Evolutionary conservation across 2,329 filamentous ascomycete genomes (phyloP).

Genomic region (Fusarium palustre): DNA sequence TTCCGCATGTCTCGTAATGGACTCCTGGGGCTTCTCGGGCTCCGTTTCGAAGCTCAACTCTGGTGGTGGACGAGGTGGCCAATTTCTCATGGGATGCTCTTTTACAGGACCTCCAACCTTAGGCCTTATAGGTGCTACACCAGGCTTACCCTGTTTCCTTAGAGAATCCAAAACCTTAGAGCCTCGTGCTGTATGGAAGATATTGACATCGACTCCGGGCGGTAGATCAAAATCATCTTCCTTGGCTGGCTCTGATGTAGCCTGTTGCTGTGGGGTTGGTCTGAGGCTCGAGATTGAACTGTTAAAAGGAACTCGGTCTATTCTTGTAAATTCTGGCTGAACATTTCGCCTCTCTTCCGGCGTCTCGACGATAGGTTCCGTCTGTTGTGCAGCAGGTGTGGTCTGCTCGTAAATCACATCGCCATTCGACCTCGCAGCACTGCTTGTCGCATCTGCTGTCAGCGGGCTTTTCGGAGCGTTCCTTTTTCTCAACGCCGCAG

Average conservation of each 20-base stretch:
- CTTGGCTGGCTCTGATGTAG: slow-evolving; percentile 15
- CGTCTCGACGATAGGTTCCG: slow-evolving; percentile 21
- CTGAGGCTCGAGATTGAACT: slow-evolving; percentile 23
- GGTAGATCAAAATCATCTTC: slow-evolving; percentile 53
- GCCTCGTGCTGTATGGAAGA: slow-evolving; percentile 62
- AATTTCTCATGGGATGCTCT: slow-evolving; percentile 54
- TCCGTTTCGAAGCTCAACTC: slow-evolving; percentile 7
- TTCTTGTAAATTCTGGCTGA: slow-evolving; percentile 9
- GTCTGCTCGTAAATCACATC: slow-evolving; percentile 27
- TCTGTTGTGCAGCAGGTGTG: slow-evolving; percentile 18
- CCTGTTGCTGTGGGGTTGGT: slow-evolving; percentile 13
- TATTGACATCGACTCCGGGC: slow-evolving; percentile 57
- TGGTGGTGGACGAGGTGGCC: slow-evolving; percentile 47
- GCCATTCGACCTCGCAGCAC: slow-evolving; percentile 4
- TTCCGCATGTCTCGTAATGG: neutral
- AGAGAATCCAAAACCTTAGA: slow-evolving; percentile 58
- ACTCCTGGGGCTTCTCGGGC: slow-evolving; percentile 7
- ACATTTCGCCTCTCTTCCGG: slow-evolving; percentile 9
- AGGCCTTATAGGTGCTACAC: slow-evolving; percentile 12
- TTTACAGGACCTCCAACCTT: slow-evolving; percentile 45
- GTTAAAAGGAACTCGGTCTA: slow-evolving; percentile 14
- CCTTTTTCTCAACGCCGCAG: slow-evolving; percentile 50
- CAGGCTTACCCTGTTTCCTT: slow-evolving; percentile 44
- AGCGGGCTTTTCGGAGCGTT: slow-evolving; percentile 19
- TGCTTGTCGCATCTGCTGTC: slow-evolving; percentile 1